Base-by-base conservation (phyloP, 2,329 filamentous ascomycete genomes). In the Trichoderma asperellum region DNA sequence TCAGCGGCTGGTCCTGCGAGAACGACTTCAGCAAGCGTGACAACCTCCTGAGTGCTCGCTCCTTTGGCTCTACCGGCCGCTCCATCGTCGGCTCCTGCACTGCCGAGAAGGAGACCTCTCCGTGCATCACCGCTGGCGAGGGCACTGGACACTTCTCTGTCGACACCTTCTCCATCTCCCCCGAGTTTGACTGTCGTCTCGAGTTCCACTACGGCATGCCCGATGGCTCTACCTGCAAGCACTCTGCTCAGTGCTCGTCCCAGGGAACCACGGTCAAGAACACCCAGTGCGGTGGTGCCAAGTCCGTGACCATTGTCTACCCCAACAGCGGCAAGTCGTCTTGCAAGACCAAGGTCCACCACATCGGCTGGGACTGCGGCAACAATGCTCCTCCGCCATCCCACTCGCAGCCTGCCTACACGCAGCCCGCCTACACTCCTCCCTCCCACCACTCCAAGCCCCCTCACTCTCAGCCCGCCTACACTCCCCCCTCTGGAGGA, bases 201-300 rank as follows among this genome's bases (percentile, higher is more conserved):
- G 89, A 95, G 80, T 93, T 97, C 83, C 87, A 92, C 84, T 97
- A 95, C 82, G 86, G 85, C 76, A 97, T 97, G 93, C 86, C 89
- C 2, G 92, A 95, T 78, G 92, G 92, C 74, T 90, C 88, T 16
- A 87, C 81, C 70, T 98, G 95, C 89, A 95, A 92, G 83, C 91
- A 96, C 75, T 89, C 88, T 72, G 83, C 87, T 73, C 77, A 84
- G 64, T 96, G 93, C 87, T 87, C 85, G 72, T 83, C 85, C 68
- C 83, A 85, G 18, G 92, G 92, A 75, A 90, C 88, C 70, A 87
- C 86, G 58, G 85, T 97, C 75, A 82, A 88, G 81, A 97, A 97
- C 87, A 88, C 84, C 71, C 93, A 97, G 86, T 98, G 95, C 79
- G 95, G 94, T 87, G 94, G 94, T 81, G 94, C 95, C 73, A 93